phyloP scores from a whole-genome alignment of 176 grass and related monocot genomes.

The Metroxylon sagu region DNA sequence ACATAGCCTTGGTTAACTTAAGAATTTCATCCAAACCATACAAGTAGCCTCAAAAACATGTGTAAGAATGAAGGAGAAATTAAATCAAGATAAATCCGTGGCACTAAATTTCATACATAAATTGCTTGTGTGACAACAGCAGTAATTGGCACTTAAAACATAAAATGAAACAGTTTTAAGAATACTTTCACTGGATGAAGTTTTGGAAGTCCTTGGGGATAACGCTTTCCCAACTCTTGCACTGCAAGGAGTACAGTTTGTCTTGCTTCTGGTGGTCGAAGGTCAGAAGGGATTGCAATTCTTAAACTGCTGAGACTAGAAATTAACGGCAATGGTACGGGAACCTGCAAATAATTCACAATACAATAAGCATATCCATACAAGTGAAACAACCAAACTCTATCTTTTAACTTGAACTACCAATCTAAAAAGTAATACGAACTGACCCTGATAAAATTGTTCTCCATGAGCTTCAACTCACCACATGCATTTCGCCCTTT shows the following conservation, averaged over 20 bases:
- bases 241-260: conserved; percentile 90
- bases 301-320: conserved; percentile 82
- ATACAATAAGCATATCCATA: conserved; percentile 9
- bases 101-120: too few relatives aligned
- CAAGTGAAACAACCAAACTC: conserved; percentile 1
- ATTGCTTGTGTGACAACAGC: too few relatives aligned
- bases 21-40: too few relatives aligned
- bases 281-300: conserved; percentile 90
- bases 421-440: conserved; percentile 9
- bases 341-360: conserved; percentile 48
- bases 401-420: conserved; percentile 5
- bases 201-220: conserved; percentile 93
- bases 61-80: too few relatives aligned
- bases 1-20: too few relatives aligned
- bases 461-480: conserved; percentile 48
- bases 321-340: conserved; percentile 80
- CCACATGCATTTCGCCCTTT: conserved; percentile 98
- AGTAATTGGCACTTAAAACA: neutral
- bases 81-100: too few relatives aligned
- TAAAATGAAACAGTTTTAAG: conserved; percentile 10
- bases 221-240: conserved; percentile 81
- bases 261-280: conserved; percentile 86
- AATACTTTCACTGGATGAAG: conserved; percentile 77
- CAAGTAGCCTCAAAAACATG: too few relatives aligned
- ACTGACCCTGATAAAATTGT: conserved; percentile 20